Evolutionary conservation across 305 asterid genomes (phyloP).

Genomic region (Rubia peregrina): DNA sequence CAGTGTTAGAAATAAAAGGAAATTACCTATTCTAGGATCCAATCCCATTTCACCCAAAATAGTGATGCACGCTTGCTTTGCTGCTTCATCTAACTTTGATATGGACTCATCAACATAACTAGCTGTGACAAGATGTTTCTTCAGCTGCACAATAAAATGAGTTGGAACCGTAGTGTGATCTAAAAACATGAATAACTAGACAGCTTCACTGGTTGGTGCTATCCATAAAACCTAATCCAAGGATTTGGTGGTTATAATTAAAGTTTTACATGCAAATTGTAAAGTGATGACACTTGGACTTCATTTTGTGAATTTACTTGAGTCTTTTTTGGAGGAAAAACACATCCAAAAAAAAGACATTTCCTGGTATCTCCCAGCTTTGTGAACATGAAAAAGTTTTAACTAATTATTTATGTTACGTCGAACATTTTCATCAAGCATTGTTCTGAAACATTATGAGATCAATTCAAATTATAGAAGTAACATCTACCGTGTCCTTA

Average conservation of each 20-base stretch:
- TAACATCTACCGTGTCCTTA: background rate
- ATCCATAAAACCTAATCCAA: background rate
- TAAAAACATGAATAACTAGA: background rate
- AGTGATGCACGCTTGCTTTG: constrained; percentile 61
- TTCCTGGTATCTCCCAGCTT: background rate
- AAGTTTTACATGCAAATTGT: no score
- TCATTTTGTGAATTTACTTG: background rate
- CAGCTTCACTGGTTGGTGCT: background rate
- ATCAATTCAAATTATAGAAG: background rate
- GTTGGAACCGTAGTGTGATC: background rate
- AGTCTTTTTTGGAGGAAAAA: background rate
- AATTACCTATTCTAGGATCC: constrained; percentile 96
- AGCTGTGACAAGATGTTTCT: constrained; percentile 85
- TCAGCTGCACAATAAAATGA: constrained; percentile 42
- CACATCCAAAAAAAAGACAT: background rate
- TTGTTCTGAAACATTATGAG: background rate
- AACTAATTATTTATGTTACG: background rate
- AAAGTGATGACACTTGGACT: background rate
- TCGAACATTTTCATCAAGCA: background rate
- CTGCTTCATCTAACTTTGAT: constrained; percentile 67
- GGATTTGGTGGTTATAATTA: background rate
- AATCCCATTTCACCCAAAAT: constrained; percentile 98
- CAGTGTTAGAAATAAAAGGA: background rate
- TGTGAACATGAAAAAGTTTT: background rate
- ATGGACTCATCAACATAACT: constrained; percentile 89